Base-by-base conservation (phyloP, 306 rosid genomes). In the Fragaria vesca region DNA sequence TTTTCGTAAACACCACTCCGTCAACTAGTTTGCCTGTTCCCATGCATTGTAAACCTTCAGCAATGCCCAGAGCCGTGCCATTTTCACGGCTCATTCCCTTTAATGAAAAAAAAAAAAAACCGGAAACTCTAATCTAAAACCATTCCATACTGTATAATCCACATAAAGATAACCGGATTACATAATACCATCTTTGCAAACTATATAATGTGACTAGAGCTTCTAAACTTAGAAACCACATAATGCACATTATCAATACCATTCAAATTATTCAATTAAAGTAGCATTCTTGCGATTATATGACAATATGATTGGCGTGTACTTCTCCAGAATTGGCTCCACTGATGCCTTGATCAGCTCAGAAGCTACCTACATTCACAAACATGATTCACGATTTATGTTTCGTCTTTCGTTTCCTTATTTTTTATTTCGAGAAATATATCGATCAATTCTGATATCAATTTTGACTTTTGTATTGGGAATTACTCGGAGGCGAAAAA, bases 301-400 rank as follows among this genome's bases (percentile, higher is more conserved):
- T 13, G 94, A 78, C 82, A 93, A 79, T 67, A 93, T 67, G 1
- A 84, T 11, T 1, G 99, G 97, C 72, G 89, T 87, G 58, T 95
- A 95, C 75, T 88, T 88, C 75, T 95, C 99, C 34, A 95, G 88
- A 79, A 93, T 71, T 2, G 97, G 99, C 83, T 93, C 99, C 81
- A 79, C 89, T 26, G 97, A 87, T n/a, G 91, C 21, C 73, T 81
- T 95, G 7, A 95, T 91, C 76, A 95, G 93, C 91, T 93, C 99
- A 84, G 99, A 95, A 73, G 97, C 97, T 69, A 97, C 99, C 99
- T 93, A 71, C 46, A 46, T 75, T 52, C 54, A 18, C 55, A 28
- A 47, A 50, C 66, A 34, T 2, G 12, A 66, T 66, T 24, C 34
- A 24, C 24, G 24, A 24, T 24, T 24, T 24, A 24, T 24, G 24